Evolutionary conservation across 148 eudicot species (phyloP).

Genomic region (Persicaria maculosa): DNA sequence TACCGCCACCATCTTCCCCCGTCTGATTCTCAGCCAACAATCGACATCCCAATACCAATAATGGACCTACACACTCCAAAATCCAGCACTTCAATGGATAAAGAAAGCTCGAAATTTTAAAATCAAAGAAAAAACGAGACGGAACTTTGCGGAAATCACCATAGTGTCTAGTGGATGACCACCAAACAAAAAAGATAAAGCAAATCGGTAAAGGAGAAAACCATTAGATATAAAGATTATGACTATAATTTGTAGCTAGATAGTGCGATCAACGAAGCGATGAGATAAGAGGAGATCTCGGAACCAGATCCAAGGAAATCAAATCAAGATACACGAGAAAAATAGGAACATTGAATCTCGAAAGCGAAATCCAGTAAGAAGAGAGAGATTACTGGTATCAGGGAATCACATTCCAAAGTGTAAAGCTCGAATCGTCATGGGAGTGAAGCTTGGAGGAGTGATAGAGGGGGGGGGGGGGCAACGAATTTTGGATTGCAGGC

Average conservation of each 20-base stretch:
- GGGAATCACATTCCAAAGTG: neutral
- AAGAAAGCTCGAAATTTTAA: neutral
- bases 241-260: neutral
- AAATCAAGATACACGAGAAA: neutral
- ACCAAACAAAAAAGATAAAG: conserved; percentile 1
- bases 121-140: conserved; percentile 7
- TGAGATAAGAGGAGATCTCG: neutral
- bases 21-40: neutral
- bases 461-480: conserved; percentile 1
- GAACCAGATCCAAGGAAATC: neutral
- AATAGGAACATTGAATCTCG: neutral
- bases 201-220: conserved; percentile 4
- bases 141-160: conserved; percentile 5
- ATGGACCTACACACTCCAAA: conserved; percentile 3
- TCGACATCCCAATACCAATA: conserved; percentile 3
- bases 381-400: neutral
- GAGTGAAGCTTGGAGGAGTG: neutral
- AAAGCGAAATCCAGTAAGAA: neutral
- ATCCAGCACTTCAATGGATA: neutral
- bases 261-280: neutral
- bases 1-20: no score
- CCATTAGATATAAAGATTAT: neutral
- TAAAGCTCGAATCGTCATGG: neutral
- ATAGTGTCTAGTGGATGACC: conserved; percentile 3
- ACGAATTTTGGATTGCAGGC: neutral